phyloP scores from a whole-genome alignment of 768 basidiomycete species.

The Cytidiella melzeri region DNA sequence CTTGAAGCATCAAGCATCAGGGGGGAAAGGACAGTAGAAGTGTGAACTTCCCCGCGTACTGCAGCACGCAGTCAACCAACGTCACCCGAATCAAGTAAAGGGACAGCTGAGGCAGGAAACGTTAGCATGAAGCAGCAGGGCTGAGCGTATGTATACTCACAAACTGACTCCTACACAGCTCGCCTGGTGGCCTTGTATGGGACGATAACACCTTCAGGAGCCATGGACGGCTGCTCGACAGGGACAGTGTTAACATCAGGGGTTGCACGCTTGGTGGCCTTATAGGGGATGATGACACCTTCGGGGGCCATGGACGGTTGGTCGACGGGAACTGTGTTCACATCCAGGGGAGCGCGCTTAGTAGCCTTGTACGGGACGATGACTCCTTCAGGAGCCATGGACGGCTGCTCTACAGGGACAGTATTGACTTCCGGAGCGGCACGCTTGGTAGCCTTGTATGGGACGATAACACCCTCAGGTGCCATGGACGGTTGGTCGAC shows the following conservation, averaged over 20 bases:
- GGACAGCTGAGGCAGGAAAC: too few relatives aligned
- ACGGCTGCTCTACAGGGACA: constrained; percentile 26
- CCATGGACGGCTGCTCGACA: constrained; percentile 29
- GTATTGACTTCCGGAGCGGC: constrained; percentile 20
- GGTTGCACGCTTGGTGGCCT: neutral
- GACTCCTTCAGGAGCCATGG: constrained; percentile 26
- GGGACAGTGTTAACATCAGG: constrained; percentile 23
- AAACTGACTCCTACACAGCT: too few relatives aligned
- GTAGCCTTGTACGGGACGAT: constrained; percentile 21
- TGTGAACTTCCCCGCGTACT: too few relatives aligned
- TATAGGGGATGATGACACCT: constrained; percentile 26
- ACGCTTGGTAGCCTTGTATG: constrained; percentile 21
- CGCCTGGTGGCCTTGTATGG: constrained; percentile 18
- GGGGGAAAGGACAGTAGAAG: too few relatives aligned
- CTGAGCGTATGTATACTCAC: constrained; percentile 1
- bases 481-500: constrained; percentile 31
- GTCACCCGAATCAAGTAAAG: too few relatives aligned
- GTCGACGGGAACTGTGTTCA: constrained; percentile 28
- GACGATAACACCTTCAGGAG: constrained; percentile 29
- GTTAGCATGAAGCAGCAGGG: too few relatives aligned
- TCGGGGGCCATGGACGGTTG: constrained; percentile 24
- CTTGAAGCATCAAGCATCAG: too few relatives aligned
- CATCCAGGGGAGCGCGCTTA: constrained; percentile 17
- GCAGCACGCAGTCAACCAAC: too few relatives aligned
- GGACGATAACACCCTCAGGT: constrained; percentile 26